phyloP scores from a whole-genome alignment of 2,329 filamentous ascomycete genomes.

The Hypomyces perniciosus region DNA sequence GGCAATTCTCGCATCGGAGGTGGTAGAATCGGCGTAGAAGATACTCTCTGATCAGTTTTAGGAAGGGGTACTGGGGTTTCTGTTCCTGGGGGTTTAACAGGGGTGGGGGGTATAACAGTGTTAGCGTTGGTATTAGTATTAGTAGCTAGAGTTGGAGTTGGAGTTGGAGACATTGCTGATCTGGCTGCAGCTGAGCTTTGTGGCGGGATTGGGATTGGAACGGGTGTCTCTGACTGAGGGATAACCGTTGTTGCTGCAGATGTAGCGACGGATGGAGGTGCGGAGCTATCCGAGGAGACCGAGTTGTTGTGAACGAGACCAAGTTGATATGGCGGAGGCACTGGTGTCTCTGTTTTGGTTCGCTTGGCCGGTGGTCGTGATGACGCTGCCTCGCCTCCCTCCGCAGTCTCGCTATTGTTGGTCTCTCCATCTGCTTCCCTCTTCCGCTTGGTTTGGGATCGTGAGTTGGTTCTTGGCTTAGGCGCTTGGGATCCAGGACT shows the following conservation, averaged over 20 bases:
- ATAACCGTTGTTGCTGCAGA: constrained; percentile 15
- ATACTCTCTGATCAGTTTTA: constrained; percentile 25
- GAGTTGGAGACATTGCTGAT: constrained; percentile 27
- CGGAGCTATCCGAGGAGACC: constrained; percentile 19
- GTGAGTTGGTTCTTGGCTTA: constrained; percentile 27
- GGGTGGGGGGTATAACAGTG: constrained; percentile 22
- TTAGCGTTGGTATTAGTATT: constrained; percentile 6
- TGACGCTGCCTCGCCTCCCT: constrained; percentile 26
- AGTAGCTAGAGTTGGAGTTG: constrained; percentile 15
- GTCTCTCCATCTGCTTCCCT: constrained; percentile 32
- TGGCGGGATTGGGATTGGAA: constrained; percentile 33
- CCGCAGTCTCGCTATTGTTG: constrained; percentile 22
- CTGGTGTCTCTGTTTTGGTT: constrained; percentile 52
- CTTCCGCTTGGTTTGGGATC: constrained; percentile 39
- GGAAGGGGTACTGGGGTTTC: constrained; percentile 35
- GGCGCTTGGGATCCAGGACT: constrained; percentile 17
- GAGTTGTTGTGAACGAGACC: constrained; percentile 24
- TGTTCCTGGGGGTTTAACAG: constrained; percentile 25
- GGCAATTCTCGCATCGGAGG: constrained; percentile 21
- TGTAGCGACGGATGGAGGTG: constrained; percentile 16
- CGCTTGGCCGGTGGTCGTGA: constrained; percentile 42
- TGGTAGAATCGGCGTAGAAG: constrained; percentile 27
- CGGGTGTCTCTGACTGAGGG: constrained; percentile 35
- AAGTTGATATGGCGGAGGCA: constrained; percentile 40
- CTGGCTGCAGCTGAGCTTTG: constrained; percentile 22